A percentile compares a stretch with the other conserved stretches of the same genome.
These are phyloP conservation scores for Atalantia buxifolia DNA, from an alignment of 345 rosid genomes.

Conservation along the genomic window DNA sequence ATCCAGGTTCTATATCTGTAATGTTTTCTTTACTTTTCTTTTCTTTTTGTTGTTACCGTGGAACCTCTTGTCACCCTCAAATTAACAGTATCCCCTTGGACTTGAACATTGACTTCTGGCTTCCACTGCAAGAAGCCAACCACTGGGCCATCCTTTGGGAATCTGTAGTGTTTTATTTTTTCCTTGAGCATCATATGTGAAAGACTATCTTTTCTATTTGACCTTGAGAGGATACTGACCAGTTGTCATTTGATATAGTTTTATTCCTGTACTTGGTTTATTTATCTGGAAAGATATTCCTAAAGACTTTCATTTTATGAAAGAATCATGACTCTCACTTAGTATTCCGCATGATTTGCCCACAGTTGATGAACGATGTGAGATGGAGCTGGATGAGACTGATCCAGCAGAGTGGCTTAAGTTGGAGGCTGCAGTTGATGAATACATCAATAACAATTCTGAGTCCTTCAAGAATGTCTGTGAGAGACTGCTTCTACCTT, in stretches of 20 bases:
- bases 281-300: not conserved
- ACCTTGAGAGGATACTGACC: not conserved
- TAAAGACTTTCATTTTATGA: not conserved
- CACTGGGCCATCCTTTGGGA: too few relatives aligned
- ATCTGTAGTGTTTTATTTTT: not conserved
- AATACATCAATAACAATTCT: conserved; percentile 71
- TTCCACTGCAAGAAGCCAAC: too few relatives aligned
- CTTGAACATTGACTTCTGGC: too few relatives aligned
- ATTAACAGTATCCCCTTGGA: too few relatives aligned
- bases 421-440: conserved; percentile 80
- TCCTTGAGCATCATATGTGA: not conserved
- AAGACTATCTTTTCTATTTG: not conserved
- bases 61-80: too few relatives aligned
- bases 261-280: not conserved
- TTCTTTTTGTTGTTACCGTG: too few relatives aligned
- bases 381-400: conserved; percentile 98
- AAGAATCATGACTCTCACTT: conserved; percentile 13
- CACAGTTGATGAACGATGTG: conserved; percentile 94
- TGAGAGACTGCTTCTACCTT: conserved; percentile 75
- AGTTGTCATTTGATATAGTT: not conserved
- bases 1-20: conserved; percentile 61
- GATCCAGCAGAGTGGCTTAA: conserved; percentile 95
- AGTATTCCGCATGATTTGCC: conserved; percentile 13
- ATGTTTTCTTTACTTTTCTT: not conserved
- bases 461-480: conserved; percentile 65